Conservation (phyloP, 805 yeast species). For the Yarrowia bubula region DNA sequence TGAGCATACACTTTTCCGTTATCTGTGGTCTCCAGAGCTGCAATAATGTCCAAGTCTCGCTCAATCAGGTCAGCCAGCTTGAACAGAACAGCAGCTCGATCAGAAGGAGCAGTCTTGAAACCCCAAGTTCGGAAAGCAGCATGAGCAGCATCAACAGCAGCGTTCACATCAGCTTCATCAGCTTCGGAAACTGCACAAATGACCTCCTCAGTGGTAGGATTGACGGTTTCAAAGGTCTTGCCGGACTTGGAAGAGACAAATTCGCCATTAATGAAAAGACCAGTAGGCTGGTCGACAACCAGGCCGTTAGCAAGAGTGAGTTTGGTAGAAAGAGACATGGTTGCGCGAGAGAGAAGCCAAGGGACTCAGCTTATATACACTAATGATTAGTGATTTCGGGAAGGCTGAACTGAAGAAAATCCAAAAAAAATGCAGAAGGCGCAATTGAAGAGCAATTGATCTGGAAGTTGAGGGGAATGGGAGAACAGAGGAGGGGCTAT, state of each 20-base stretch:
- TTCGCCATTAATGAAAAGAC: constrained; percentile 83
- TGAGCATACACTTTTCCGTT: constrained; percentile 69
- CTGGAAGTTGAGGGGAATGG: not conserved
- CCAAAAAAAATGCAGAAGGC: not conserved
- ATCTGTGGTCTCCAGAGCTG: constrained; percentile 82
- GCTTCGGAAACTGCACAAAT: constrained; percentile 70
- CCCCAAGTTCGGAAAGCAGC: constrained; percentile 78
- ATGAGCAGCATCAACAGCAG: constrained; percentile 81
- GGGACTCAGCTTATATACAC: not conserved
- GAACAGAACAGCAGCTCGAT: constrained; percentile 60
- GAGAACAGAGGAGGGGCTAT: too few species aligned
- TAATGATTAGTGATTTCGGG: constrained; percentile 1
- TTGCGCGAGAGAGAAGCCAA: not conserved
- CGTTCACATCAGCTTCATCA: constrained; percentile 68
- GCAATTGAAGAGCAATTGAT: not conserved
- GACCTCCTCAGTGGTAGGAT: constrained; percentile 48
- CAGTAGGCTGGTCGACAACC: constrained; percentile 74
- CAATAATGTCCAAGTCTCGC: constrained; percentile 65
- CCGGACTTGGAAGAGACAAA: constrained; percentile 58
- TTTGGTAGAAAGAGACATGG: not conserved
- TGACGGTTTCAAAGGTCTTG: constrained; percentile 58
- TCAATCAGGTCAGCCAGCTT: constrained; percentile 80
- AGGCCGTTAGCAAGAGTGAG: constrained; percentile 59
- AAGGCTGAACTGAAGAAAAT: not conserved
- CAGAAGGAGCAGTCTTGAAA: constrained; percentile 53